Conservation (phyloP, 306 rosid genomes). For the Begonia fuchsioides region DNA sequence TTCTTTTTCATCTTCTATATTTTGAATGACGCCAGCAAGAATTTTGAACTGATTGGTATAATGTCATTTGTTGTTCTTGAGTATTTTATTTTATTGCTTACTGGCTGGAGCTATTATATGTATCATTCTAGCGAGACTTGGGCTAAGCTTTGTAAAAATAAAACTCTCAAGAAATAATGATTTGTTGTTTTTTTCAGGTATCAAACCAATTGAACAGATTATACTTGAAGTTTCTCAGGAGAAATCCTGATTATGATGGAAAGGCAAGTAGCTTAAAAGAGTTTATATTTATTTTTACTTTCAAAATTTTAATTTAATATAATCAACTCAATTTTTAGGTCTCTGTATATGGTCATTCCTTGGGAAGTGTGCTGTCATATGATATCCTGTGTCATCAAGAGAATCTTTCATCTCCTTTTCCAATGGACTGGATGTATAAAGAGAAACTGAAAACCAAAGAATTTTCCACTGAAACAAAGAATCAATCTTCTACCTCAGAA, state of each 20-base stretch:
- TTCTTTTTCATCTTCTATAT: not conserved
- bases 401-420: slow-evolving; percentile 58
- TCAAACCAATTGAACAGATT: slow-evolving; percentile 80
- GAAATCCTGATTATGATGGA: slow-evolving; percentile 91
- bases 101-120: no score
- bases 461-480: slow-evolving; percentile 17
- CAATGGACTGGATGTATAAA: slow-evolving; percentile 57
- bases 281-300: not conserved
- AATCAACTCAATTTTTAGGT: slow-evolving; percentile 35
- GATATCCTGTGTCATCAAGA: slow-evolving; percentile 98
- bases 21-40: not conserved
- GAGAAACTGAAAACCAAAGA: slow-evolving; percentile 28
- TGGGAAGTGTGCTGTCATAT: slow-evolving; percentile 96
- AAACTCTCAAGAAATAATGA: slow-evolving; percentile 3
- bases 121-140: not conserved
- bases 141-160: not conserved
- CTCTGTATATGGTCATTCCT: slow-evolving; percentile 90
- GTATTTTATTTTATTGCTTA: no score
- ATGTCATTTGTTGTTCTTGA: no score
- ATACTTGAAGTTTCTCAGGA: slow-evolving; percentile 69
- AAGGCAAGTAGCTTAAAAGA: slow-evolving; percentile 38
- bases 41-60: no score
- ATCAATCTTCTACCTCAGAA: slow-evolving; percentile 13
- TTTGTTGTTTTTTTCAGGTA: slow-evolving; percentile 30
- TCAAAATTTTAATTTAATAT: not conserved